Base-by-base conservation (phyloP, 2,329 filamentous ascomycete genomes). In the Tolypocladium cylindrosporum region DNA sequence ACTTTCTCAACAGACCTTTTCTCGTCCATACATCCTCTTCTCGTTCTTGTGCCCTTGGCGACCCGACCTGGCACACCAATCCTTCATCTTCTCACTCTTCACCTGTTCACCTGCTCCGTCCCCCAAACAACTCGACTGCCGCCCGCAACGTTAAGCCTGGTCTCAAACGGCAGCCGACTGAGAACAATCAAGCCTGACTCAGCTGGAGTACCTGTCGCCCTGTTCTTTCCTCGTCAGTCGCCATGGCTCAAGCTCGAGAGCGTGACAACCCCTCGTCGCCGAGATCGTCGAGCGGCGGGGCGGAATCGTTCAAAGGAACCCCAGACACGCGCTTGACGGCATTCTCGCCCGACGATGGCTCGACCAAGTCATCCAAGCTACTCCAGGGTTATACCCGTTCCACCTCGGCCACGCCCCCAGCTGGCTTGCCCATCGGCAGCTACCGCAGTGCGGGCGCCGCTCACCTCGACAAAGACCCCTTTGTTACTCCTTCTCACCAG, bases 241-340 rank as follows among this genome's bases (percentile, higher is more conserved):
- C 42, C 59, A 78, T 79, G 72, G 68, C 74, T 36, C 73, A 78
- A 51, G 62, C 65, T 52, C 72, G 70, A 39, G 59, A 62, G 13
- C 53, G 48, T 40, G 78, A 81, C 50, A 68, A 76, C 63, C 72
- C 75, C 7, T 69, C 77, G 39, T 83, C 81, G 3, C 79, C 81
- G 51, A 75, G 73, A 58, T 82, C 81, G 0, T 80, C 79, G 1
- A 74, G 67, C 56, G 80, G 77, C 52, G 77, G 74, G 24, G 77
- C 76, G 39, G 81, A 82, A 55, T 86, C 85, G 13, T 79, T 77
- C 65, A 79, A 83, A 63, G 81, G 79, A 19, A 89, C 87, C 7
- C 86, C 86, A 0, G 84, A 87, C 59, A 87, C 85, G 9, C 81
- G 79, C 55, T 63, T 86, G 48, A 86, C 85, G 6, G 73, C 80